phyloP scores from a whole-genome alignment of 2,329 filamentous ascomycete genomes.

The Verticillium albo-atrum region DNA sequence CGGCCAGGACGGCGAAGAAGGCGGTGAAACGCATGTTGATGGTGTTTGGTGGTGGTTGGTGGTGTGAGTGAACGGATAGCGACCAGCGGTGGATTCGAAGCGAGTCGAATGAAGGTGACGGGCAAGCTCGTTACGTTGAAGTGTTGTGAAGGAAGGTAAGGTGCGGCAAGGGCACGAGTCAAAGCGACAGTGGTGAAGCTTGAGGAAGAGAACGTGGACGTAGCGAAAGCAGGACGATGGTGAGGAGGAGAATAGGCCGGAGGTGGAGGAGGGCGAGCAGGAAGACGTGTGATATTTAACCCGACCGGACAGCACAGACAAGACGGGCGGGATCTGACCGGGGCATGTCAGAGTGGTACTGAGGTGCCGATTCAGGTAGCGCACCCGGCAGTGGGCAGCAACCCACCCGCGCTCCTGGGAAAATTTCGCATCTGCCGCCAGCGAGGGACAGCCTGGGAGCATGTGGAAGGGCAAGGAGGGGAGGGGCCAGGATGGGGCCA shows the following conservation, averaged over 20 bases:
- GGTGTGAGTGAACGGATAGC: background rate
- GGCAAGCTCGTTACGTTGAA: background rate
- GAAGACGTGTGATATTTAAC: background rate
- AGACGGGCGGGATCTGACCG: background rate
- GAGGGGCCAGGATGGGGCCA: background rate
- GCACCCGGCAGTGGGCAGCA: background rate
- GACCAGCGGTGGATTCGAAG: background rate
- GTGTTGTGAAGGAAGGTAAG: constrained; percentile 1
- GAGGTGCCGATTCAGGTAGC: background rate
- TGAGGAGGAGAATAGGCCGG: background rate
- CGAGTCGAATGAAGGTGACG: background rate
- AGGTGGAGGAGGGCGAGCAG: background rate
- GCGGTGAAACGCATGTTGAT: constrained; percentile 42
- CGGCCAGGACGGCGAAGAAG: constrained; percentile 36
- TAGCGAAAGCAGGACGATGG: background rate
- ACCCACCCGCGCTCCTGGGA: background rate
- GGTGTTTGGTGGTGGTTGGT: constrained; percentile 8
- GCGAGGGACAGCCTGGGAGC: background rate
- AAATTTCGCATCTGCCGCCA: background rate
- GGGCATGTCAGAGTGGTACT: background rate
- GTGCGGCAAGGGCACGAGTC: constrained; percentile 2
- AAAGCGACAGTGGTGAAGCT: background rate
- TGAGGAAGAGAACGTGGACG: background rate
- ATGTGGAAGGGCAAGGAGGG: background rate
- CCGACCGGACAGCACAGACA: background rate